phyloP scores from a whole-genome alignment of 225 moss, liverwort and hornwort species.

The Thuidium tamariscinum region DNA sequence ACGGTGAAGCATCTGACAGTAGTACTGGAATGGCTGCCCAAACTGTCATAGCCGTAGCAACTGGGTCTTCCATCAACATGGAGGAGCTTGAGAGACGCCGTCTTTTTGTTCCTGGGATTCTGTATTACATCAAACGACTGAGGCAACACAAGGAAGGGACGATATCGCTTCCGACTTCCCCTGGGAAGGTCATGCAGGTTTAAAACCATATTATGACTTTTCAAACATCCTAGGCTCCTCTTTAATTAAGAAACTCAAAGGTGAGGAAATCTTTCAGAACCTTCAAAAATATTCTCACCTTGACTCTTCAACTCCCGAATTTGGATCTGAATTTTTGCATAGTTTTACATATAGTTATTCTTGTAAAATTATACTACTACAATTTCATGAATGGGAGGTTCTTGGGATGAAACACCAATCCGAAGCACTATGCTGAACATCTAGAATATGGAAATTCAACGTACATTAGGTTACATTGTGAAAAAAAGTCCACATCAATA shows the following conservation, averaged over 20 bases:
- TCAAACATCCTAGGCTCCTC: not conserved
- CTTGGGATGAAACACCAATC: not conserved
- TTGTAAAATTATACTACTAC: not conserved
- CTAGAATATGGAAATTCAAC: not conserved
- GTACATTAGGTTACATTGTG: not conserved
- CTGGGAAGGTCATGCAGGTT: not conserved
- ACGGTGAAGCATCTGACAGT: not conserved
- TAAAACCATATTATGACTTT: not conserved
- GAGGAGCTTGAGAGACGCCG: conserved; percentile 16
- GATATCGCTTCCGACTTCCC: not conserved
- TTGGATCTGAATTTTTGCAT: not conserved
- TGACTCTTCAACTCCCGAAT: not conserved
- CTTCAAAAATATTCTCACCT: not conserved
- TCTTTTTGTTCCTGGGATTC: conserved; percentile 3
- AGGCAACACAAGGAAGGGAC: not conserved
- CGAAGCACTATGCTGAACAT: not conserved
- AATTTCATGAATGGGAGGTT: not conserved
- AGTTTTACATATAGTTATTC: not conserved
- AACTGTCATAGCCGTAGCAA: not conserved
- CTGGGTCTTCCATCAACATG: not conserved
- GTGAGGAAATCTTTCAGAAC: not conserved
- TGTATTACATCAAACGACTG: conserved; percentile 13
- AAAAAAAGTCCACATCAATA: not conserved
- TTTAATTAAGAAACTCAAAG: not conserved
- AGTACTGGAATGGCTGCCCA: not conserved